These are phyloP conservation scores for Trichosporon sp. DNA, from an alignment of 1,284 basidiomycete genomes.

Conservation along the genomic window DNA sequence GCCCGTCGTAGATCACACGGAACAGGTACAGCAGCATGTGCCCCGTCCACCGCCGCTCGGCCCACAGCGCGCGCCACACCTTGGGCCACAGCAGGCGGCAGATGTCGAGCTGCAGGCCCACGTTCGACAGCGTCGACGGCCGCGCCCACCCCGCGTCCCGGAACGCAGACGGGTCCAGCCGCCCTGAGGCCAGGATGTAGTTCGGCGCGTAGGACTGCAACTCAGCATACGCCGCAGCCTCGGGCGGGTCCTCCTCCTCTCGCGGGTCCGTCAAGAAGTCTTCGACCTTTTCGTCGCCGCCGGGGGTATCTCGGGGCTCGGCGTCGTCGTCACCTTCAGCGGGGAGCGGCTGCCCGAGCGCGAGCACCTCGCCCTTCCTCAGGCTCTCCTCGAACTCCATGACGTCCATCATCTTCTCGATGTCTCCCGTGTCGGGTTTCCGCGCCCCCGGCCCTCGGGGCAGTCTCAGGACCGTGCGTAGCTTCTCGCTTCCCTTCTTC, in stretches of 20 bases:
- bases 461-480: not conserved
- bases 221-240: not conserved
- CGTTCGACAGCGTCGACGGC: not conserved
- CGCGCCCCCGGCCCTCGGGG: not conserved
- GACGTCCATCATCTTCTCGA: not conserved
- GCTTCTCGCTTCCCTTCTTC: not conserved
- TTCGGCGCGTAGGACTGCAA: not conserved
- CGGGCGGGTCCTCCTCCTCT: not conserved
- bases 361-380: not conserved
- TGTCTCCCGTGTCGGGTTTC: not conserved
- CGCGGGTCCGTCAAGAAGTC: not conserved
- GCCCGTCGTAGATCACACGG: not conserved
- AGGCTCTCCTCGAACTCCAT: not conserved
- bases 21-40: not conserved
- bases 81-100: not conserved
- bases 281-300: not conserved
- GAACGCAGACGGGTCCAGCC: not conserved
- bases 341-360: not conserved
- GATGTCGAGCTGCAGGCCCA: slow-evolving; percentile 7
- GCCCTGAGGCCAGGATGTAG: not conserved
- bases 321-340: not conserved
- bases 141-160: not conserved
- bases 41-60: not conserved
- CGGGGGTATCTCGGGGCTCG: not conserved
- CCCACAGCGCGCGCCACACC: not conserved